phyloP scores from a whole-genome alignment of 345 rosid genomes.

The Aurinia saxatilis region DNA sequence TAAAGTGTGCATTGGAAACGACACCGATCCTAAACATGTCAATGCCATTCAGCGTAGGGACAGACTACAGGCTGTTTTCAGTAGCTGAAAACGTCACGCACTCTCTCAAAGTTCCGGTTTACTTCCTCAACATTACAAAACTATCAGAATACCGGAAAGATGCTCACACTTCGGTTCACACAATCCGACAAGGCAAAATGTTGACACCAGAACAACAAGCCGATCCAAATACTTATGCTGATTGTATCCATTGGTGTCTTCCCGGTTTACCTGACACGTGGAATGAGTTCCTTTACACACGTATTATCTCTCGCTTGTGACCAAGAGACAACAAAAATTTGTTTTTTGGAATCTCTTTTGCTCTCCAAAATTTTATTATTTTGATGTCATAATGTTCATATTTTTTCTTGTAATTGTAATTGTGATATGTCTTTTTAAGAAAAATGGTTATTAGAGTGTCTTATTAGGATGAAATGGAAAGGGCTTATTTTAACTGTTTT shows the following conservation, averaged over 20 bases:
- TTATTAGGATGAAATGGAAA: conserved; percentile 8
- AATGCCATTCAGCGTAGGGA: conserved; percentile 54
- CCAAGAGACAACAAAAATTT: conserved; percentile 9
- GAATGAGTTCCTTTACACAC: conserved; percentile 83
- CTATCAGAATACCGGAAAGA: conserved; percentile 85
- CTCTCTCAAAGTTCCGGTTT: conserved; percentile 47
- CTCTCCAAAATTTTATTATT: conserved; percentile 6
- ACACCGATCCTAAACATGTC: conserved; percentile 54
- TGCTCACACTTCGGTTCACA: conserved; percentile 80
- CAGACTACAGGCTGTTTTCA: conserved; percentile 53
- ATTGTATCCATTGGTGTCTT: conserved; percentile 97
- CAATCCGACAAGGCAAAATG: conserved; percentile 78
- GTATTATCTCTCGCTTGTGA: conserved; percentile 59
- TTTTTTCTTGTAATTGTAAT: conserved; percentile 23
- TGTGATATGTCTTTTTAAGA: background rate
- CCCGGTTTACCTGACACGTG: conserved; percentile 92
- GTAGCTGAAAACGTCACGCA: conserved; percentile 45
- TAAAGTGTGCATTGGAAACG: conserved; percentile 81
- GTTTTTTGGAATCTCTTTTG: background rate
- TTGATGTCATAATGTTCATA: conserved; percentile 28
- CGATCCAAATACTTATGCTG: conserved; percentile 75
- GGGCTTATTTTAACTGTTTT: conserved; percentile 7
- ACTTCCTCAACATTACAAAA: conserved; percentile 60
- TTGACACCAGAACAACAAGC: conserved; percentile 69
- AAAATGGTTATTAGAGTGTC: conserved; percentile 14